phyloP scores from a whole-genome alignment of 2,329 filamentous ascomycete genomes.

The Diaporthe velutina region DNA sequence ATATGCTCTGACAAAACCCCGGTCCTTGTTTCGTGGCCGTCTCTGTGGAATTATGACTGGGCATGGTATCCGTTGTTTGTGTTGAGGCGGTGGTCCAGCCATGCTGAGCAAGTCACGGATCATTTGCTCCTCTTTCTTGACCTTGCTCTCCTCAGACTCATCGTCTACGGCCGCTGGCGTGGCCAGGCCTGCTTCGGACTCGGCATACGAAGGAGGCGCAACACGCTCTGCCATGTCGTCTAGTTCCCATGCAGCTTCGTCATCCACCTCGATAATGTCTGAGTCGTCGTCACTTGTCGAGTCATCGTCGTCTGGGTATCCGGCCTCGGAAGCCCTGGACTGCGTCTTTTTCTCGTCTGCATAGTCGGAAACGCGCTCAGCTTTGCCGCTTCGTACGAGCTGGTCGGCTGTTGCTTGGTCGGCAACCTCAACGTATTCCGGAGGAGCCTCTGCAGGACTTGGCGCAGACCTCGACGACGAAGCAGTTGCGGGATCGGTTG shows the following conservation, averaged over 20 bases:
- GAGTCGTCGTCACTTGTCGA: conserved; percentile 29
- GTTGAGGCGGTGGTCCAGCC: conserved; percentile 41
- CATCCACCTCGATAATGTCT: conserved; percentile 14
- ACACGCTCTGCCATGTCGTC: conserved; percentile 43
- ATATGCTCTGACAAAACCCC: conserved; percentile 55
- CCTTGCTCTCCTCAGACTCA: conserved; percentile 39
- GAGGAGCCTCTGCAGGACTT: neutral
- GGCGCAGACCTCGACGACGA: conserved; percentile 16
- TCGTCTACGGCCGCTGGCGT: neutral
- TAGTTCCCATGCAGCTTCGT: conserved; percentile 45
- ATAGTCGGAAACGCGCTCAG: conserved; percentile 17
- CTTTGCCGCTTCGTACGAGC: conserved; percentile 25
- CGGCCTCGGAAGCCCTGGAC: conserved; percentile 7
- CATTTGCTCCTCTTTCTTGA: conserved; percentile 41
- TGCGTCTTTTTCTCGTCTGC: conserved; percentile 20
- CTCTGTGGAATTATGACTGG: conserved; percentile 56
- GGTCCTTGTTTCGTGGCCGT: conserved; percentile 49
- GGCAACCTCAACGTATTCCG: conserved; percentile 37
- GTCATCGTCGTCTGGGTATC: conserved; percentile 28
- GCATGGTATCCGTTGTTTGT: conserved; percentile 42
- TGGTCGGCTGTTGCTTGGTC: conserved; percentile 33
- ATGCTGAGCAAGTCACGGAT: conserved; percentile 41
- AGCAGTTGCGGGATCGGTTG: neutral
- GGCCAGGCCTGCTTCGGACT: neutral
- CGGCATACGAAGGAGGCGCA: conserved; percentile 38